Percentiles rank a stretch among this genome's conserved stretches.
Evolutionary conservation across 768 basidiomycete genomes (phyloP).

Genomic region (Boletus edulis): DNA sequence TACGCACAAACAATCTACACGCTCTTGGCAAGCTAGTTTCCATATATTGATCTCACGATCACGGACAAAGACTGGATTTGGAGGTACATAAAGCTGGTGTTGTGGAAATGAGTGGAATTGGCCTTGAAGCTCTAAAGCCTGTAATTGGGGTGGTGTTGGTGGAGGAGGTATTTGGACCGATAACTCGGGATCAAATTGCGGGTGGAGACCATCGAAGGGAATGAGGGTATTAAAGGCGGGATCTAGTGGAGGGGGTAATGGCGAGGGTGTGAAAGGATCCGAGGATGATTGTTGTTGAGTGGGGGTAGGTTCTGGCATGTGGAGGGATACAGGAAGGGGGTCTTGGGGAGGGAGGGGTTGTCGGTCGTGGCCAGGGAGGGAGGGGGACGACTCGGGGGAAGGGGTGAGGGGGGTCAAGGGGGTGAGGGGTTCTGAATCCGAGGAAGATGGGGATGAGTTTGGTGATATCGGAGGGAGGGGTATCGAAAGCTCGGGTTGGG

Average conservation of each 20-base stretch:
- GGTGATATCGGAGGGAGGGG: neutral
- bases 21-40: conserved; percentile 35
- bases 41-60: conserved; percentile 36
- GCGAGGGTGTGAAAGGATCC: conserved; percentile 1
- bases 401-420: conserved; percentile 25
- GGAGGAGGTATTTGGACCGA: conserved; percentile 16
- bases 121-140: conserved; percentile 22
- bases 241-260: conserved; percentile 13
- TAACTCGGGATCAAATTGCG: conserved; percentile 18
- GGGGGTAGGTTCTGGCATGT: neutral
- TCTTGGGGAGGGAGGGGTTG: conserved; percentile 8
- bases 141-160: conserved; percentile 11
- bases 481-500: conserved; percentile 1
- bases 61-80: conserved; percentile 27
- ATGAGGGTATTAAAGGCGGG: conserved; percentile 27
- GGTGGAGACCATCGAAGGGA: conserved; percentile 23
- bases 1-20: conserved; percentile 33
- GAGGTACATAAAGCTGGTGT: conserved; percentile 28
- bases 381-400: conserved; percentile 20
- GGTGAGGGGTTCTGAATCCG: conserved; percentile 12
- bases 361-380: conserved; percentile 27
- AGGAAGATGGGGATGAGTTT: neutral
- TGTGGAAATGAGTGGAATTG: conserved; percentile 25
- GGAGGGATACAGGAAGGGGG: conserved; percentile 2
- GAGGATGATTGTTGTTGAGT: neutral